A percentile compares a stretch with the other conserved stretches of the same genome.
phyloP scores from a whole-genome alignment of 306 rosid genomes.

The Medicago arabica region DNA sequence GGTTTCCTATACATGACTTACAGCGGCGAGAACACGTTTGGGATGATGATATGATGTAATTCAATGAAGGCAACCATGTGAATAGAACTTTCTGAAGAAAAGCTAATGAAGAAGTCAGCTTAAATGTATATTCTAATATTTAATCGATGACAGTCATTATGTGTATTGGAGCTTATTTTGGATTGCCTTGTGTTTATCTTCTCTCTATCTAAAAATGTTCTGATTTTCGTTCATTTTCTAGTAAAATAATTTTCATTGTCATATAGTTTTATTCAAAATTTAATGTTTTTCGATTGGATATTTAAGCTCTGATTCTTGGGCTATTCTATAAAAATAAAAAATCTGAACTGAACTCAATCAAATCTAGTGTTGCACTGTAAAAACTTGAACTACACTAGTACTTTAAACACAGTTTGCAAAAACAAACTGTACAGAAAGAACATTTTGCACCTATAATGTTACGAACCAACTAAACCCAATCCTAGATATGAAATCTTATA shows the following conservation, averaged over 20 bases:
- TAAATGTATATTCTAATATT: conserved; percentile 51
- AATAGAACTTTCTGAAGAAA: conserved; percentile 32
- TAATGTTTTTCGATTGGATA: too few species aligned
- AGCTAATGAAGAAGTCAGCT: conserved; percentile 21
- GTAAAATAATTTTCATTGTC: neutral
- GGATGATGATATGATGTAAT: conserved; percentile 44
- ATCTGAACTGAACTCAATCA: too few species aligned
- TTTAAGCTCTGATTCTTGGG: too few species aligned
- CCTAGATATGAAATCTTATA: too few species aligned
- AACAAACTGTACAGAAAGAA: too few species aligned
- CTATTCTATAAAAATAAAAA: too few species aligned
- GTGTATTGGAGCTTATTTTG: conserved; percentile 3
- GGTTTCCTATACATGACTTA: conserved; percentile 92
- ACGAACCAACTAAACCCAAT: too few species aligned
- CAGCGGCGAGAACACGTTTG: conserved; percentile 91
- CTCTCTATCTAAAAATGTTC: neutral
- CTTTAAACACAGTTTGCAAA: too few species aligned
- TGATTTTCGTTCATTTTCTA: neutral
- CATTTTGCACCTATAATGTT: too few species aligned
- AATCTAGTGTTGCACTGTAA: too few species aligned
- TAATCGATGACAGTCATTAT: neutral
- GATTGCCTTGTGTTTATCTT: neutral
- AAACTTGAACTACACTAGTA: too few species aligned
- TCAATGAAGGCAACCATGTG: conserved; percentile 40
- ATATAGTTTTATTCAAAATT: too few species aligned